Percentiles rank a stretch among this genome's conserved stretches.
These are phyloP conservation scores for Oryza australiensis DNA, from an alignment of 176 grass and related monocot species.

Conservation along the genomic window DNA sequence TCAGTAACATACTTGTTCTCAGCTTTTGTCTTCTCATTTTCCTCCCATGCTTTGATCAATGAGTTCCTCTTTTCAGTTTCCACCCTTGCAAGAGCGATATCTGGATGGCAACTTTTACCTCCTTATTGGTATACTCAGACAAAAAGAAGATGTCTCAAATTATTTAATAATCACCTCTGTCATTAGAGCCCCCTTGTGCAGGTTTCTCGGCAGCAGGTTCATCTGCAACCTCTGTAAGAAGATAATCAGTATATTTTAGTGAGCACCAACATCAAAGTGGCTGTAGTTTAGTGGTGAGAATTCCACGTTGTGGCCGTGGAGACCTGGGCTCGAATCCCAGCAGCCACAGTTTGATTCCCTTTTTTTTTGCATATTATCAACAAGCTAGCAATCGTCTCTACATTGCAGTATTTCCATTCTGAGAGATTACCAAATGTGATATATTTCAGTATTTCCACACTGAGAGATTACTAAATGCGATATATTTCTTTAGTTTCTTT, in stretches of 20 bases:
- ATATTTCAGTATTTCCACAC: no score
- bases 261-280: constrained; percentile 16
- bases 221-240: constrained; percentile 54
- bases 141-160: not conserved
- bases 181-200: constrained; percentile 51
- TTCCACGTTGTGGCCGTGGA: constrained; percentile 96
- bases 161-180: constrained; percentile 65
- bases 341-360: not conserved
- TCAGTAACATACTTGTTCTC: constrained; percentile 71
- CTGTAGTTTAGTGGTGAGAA: constrained; percentile 98
- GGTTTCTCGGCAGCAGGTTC: constrained; percentile 65
- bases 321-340: constrained; percentile 57
- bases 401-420: not conserved
- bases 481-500: not conserved
- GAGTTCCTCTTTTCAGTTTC: constrained; percentile 83
- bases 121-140: constrained; percentile 1
- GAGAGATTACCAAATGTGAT: not conserved
- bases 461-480: no score
- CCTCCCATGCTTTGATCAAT: constrained; percentile 90
- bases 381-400: not conserved
- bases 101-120: constrained; percentile 30
- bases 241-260: not conserved
- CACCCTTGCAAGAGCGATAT: constrained; percentile 73
- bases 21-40: constrained; percentile 91
- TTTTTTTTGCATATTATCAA: not conserved